A percentile compares a stretch with the other conserved stretches of the same genome.
Conservation (phyloP, 306 rosid species). For the Cucumis cinereus region DNA sequence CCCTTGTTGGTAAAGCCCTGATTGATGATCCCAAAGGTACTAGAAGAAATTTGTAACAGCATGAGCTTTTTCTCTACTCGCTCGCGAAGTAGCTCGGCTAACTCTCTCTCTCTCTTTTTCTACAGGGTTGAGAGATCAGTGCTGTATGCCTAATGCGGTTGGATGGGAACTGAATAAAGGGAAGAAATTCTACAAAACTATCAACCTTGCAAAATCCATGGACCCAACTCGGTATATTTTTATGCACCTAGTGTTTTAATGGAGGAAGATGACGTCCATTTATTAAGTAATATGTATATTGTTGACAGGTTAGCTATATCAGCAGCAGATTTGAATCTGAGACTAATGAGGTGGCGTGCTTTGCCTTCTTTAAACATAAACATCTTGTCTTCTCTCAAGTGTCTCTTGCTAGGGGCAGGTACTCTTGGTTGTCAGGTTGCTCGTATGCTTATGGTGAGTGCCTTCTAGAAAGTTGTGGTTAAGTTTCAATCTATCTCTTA, state of each 20-base stretch:
- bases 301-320: conserved; percentile 81
- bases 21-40: conserved; percentile 57
- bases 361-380: conserved; percentile 70
- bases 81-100: conserved; percentile 5
- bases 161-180: conserved; percentile 94
- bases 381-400: conserved; percentile 62
- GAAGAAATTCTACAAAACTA: conserved; percentile 48
- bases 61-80: conserved; percentile 11
- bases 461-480: neutral
- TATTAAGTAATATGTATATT: conserved; percentile 8
- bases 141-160: conserved; percentile 43
- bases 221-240: conserved; percentile 69
- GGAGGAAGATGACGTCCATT: neutral
- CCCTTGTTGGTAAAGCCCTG: conserved; percentile 78
- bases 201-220: conserved; percentile 88
- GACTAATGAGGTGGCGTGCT: conserved; percentile 98
- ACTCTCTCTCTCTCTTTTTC: conserved; percentile 9
- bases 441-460: conserved; percentile 93
- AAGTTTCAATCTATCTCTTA: conserved; percentile 4
- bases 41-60: conserved; percentile 15
- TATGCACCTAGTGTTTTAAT: conserved; percentile 1
- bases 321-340: conserved; percentile 96
- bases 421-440: conserved; percentile 99
- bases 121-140: conserved; percentile 44
- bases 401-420: conserved; percentile 97